Conservation (phyloP, 257 asterid species). For the Solanum appendiculatum region DNA sequence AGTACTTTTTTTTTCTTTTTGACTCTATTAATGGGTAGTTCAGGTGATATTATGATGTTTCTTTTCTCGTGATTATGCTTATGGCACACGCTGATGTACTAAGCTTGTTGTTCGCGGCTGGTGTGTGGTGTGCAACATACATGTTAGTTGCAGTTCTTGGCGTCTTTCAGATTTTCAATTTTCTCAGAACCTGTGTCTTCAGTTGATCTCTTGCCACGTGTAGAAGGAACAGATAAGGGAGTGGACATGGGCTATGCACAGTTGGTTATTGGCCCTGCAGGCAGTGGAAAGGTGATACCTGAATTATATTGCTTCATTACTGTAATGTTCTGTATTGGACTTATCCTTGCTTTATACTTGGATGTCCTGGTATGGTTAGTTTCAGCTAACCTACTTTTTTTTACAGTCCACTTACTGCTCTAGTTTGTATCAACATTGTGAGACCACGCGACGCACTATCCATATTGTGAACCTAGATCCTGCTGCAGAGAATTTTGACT, state of each 20-base stretch:
- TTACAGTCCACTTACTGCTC: constrained; percentile 93
- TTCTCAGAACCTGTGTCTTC: constrained; percentile 20
- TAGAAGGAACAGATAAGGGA: background rate
- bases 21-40: constrained; percentile 9
- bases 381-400: background rate
- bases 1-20: background rate
- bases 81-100: constrained; percentile 43
- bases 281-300: constrained; percentile 86
- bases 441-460: constrained; percentile 64
- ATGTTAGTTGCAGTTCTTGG: constrained; percentile 65
- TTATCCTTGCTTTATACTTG: background rate
- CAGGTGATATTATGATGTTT: constrained; percentile 36
- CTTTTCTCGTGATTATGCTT: constrained; percentile 21
- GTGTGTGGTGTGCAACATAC: constrained; percentile 73
- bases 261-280: constrained; percentile 97
- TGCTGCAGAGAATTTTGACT: constrained; percentile 92
- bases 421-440: constrained; percentile 71
- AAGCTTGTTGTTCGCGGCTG: constrained; percentile 51
- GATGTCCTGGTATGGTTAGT: background rate
- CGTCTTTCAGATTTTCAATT: constrained; percentile 36
- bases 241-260: constrained; percentile 87
- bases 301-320: background rate
- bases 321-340: background rate
- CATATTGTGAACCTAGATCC: constrained; percentile 91
- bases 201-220: constrained; percentile 9